Evolutionary conservation across 208 protist species (phyloP).

Genomic region (Leishmania major): DNA sequence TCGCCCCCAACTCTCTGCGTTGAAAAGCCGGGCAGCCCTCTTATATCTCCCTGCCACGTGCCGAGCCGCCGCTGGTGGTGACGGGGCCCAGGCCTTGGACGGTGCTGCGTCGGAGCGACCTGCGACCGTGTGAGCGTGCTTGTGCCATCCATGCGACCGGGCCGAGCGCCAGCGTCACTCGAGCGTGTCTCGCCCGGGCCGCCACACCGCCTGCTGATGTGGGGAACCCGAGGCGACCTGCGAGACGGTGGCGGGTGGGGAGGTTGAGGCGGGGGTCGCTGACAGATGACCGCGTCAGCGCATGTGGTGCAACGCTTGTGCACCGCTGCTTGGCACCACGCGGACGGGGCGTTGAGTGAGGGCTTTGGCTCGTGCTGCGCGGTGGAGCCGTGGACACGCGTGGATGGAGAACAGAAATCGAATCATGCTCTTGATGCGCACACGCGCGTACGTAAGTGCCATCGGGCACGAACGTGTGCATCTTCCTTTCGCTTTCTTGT

Average conservation of each 20-base stretch:
- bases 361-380: too few relatives aligned
- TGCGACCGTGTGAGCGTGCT: not conserved
- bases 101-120: not conserved
- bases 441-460: not conserved
- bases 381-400: too few relatives aligned
- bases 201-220: not conserved
- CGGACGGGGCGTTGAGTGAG: too few relatives aligned
- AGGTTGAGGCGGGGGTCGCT: not conserved
- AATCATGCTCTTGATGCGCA: not conserved
- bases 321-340: too few relatives aligned
- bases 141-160: not conserved
- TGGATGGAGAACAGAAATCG: not conserved
- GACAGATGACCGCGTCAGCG: not conserved
- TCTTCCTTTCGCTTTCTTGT: too few relatives aligned
- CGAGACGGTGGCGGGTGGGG: not conserved
- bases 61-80: not conserved
- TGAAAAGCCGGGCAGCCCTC: not conserved
- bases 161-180: not conserved
- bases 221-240: not conserved
- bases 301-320: not conserved
- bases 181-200: not conserved
- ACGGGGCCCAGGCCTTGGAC: not conserved
- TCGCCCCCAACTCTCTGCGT: not conserved
- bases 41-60: not conserved
- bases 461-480: not conserved